Conservation (phyloP, 2,329 filamentous ascomycete species). For the Alternaria sp. region DNA sequence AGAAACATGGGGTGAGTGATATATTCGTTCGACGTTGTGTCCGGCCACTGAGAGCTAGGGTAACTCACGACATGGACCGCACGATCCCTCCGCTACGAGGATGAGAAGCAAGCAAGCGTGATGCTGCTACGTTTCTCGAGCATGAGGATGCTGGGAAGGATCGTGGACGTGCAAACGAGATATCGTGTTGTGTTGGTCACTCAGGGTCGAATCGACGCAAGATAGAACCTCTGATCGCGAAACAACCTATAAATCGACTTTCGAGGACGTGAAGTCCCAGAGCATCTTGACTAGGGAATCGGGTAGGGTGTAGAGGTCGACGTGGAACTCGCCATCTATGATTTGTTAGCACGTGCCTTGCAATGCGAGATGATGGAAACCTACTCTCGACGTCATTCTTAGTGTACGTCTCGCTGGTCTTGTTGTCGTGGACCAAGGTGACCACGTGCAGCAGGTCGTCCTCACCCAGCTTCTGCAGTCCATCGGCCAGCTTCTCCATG, state of each 20-base stretch:
- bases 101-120: background rate
- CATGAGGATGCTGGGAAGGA: background rate
- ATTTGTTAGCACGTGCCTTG: constrained; percentile 25
- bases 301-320: constrained; percentile 96
- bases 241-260: constrained; percentile 39
- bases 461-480: constrained; percentile 84
- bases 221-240: background rate
- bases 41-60: background rate
- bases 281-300: constrained; percentile 89
- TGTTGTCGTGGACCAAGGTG: constrained; percentile 98
- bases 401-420: constrained; percentile 90
- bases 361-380: constrained; percentile 43
- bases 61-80: background rate
- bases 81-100: background rate
- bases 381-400: constrained; percentile 95
- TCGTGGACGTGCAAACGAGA: background rate
- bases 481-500: constrained; percentile 96
- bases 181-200: background rate
- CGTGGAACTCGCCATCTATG: constrained; percentile 92
- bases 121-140: background rate
- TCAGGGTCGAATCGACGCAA: background rate
- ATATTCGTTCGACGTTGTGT: background rate
- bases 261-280: constrained; percentile 76
- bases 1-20: background rate
- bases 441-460: constrained; percentile 94